phyloP scores from a whole-genome alignment of 305 asterid genomes.

The Solanum hybrid region DNA sequence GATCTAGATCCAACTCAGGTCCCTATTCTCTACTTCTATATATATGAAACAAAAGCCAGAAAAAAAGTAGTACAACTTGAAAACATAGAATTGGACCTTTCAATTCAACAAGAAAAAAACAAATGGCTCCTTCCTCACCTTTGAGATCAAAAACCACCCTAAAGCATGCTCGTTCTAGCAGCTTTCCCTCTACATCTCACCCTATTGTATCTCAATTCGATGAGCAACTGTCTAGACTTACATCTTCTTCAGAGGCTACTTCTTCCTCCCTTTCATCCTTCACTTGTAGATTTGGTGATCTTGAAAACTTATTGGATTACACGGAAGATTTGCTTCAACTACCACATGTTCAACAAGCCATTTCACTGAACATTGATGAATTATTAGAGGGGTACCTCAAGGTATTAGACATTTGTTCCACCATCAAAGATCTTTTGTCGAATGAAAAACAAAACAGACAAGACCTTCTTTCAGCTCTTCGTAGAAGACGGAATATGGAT shows the following conservation, averaged over 20 bases:
- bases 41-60: not conserved
- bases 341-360: conserved; percentile 20
- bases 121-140: conserved; percentile 33
- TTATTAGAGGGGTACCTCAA: conserved; percentile 27
- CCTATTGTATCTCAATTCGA: conserved; percentile 33
- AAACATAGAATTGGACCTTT: not conserved
- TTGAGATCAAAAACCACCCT: conserved; percentile 22
- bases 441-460: conserved; percentile 7
- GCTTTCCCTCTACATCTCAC: conserved; percentile 34
- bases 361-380: conserved; percentile 14
- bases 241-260: not conserved
- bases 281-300: conserved; percentile 12
- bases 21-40: not conserved
- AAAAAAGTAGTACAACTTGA: not conserved
- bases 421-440: conserved; percentile 25
- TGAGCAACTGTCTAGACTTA: conserved; percentile 10
- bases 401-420: conserved; percentile 31
- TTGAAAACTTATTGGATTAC: conserved; percentile 12
- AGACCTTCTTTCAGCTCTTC: not conserved
- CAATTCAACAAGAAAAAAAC: not conserved
- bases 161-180: conserved; percentile 28
- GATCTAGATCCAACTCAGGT: not conserved
- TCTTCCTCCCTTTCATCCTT: conserved; percentile 13
- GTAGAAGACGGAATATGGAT: conserved; percentile 20
- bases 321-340: conserved; percentile 19